Conservation (phyloP, 495 filamentous ascomycete genomes). For the Podospora bellae-mahoneyi region DNA sequence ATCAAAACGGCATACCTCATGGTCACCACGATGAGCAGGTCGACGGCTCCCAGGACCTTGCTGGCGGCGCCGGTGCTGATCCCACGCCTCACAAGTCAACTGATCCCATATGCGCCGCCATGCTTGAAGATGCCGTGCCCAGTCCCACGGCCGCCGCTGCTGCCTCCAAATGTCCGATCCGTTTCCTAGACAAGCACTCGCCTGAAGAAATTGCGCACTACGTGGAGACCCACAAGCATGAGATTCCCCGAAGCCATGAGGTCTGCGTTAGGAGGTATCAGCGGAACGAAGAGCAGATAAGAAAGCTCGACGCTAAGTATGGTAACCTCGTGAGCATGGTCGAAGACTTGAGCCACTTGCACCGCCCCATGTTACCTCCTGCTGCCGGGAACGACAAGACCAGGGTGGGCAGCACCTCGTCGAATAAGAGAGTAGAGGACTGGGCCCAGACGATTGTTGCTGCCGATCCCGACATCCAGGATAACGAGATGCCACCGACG, state of each 20-base stretch:
- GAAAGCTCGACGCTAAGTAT: slow-evolving; percentile 85
- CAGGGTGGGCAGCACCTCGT: slow-evolving; percentile 46
- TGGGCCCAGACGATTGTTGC: slow-evolving; percentile 73
- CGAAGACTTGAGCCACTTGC: slow-evolving; percentile 74
- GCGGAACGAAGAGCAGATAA: slow-evolving; percentile 73
- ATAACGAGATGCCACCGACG: slow-evolving; percentile 28
- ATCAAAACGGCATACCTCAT: slow-evolving; percentile 23
- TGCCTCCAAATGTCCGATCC: slow-evolving; percentile 75
- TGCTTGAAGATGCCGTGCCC: slow-evolving; percentile 52
- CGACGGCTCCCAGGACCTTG: slow-evolving; percentile 28
- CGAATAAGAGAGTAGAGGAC: slow-evolving; percentile 65
- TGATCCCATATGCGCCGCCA: slow-evolving; percentile 61
- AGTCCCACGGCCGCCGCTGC: slow-evolving; percentile 42
- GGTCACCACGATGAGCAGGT: slow-evolving; percentile 13
- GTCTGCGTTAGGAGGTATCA: slow-evolving; percentile 86
- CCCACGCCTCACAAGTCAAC: slow-evolving; percentile 43
- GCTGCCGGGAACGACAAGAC: slow-evolving; percentile 29
- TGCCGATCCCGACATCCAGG: slow-evolving; percentile 40
- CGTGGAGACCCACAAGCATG: slow-evolving; percentile 88
- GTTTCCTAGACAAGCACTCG: slow-evolving; percentile 82
- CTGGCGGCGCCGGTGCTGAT: slow-evolving; percentile 23
- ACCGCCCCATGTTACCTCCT: slow-evolving; percentile 72
- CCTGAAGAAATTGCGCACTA: slow-evolving; percentile 88
- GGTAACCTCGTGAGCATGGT: slow-evolving; percentile 89
- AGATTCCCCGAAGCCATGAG: slow-evolving; percentile 84